phyloP scores from a whole-genome alignment of 163 green algal species.

The Chlorella variabilis region DNA sequence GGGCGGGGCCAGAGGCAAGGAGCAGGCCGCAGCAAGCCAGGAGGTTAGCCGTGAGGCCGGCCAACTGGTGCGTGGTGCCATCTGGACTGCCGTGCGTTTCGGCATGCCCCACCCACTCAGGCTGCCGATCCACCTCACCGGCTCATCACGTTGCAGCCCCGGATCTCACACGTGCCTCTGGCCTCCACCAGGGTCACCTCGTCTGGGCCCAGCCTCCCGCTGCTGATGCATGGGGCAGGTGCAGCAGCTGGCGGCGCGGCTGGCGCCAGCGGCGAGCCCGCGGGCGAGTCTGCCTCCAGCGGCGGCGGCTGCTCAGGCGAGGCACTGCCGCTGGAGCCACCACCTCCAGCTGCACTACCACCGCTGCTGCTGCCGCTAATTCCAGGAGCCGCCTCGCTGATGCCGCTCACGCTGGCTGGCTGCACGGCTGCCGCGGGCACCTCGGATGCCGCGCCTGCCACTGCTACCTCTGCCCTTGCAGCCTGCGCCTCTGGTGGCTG shows the following conservation, averaged over 20 bases:
- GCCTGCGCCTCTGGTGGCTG: neutral
- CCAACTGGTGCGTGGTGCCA: too few species aligned
- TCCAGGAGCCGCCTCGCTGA: too few species aligned
- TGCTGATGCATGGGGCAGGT: neutral
- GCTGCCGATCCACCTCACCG: neutral
- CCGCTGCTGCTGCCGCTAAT: too few species aligned
- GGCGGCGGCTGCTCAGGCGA: too few species aligned
- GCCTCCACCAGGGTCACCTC: slow-evolving; percentile 24
- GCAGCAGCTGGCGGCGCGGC: neutral
- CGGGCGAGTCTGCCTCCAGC: too few species aligned
- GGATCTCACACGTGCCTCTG: neutral
- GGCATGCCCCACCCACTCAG: neutral
- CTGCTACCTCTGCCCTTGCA: neutral
- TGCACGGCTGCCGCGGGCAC: too few species aligned
- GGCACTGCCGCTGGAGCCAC: too few species aligned
- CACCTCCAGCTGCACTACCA: too few species aligned
- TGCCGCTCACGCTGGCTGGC: neutral
- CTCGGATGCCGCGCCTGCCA: neutral
- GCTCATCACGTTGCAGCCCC: neutral
- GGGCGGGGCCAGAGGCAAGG: neutral
- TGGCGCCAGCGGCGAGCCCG: neutral
- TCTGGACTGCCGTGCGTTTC: neutral
- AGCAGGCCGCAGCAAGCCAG: neutral
- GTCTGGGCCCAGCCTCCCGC: slow-evolving; percentile 22
- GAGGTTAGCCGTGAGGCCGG: too few species aligned